Conservation (phyloP, 2,329 filamentous ascomycete species). For the Aulographum hederae region DNA sequence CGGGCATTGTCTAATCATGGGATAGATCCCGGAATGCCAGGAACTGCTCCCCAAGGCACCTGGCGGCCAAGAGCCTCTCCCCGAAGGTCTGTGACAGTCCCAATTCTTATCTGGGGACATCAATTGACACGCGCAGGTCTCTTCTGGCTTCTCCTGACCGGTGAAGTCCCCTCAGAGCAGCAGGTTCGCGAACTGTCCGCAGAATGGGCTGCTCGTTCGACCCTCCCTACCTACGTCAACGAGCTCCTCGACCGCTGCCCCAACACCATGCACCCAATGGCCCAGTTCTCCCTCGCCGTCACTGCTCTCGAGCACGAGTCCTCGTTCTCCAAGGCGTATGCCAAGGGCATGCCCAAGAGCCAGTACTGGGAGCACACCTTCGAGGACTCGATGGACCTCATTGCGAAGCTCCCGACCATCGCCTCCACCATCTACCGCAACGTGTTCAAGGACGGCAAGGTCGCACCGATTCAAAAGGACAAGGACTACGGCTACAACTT, state of each 20-base stretch:
- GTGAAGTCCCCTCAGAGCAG: slow-evolving; percentile 93
- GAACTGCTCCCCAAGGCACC: slow-evolving; percentile 91
- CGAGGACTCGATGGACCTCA: slow-evolving; percentile 99
- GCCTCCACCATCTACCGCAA: slow-evolving; percentile 99
- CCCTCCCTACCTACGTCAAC: slow-evolving; percentile 94
- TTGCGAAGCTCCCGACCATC: slow-evolving; percentile 97
- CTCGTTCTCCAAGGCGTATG: slow-evolving; percentile 94
- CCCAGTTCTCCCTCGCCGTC: slow-evolving; percentile 95
- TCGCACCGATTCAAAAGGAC: slow-evolving; percentile 87
- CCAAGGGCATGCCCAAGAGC: slow-evolving; percentile 97
- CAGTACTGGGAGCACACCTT: slow-evolving; percentile 99
- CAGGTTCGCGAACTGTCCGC: slow-evolving; percentile 96
- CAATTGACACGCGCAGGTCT: slow-evolving; percentile 59
- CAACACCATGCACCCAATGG: slow-evolving; percentile 97
- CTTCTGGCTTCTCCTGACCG: slow-evolving; percentile 98
- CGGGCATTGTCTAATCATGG: slow-evolving; percentile 10
- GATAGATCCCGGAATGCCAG: slow-evolving; percentile 88
- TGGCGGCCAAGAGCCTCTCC: slow-evolving; percentile 89
- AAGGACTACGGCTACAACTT: slow-evolving; percentile 99
- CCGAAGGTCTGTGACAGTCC: slow-evolving; percentile 60
- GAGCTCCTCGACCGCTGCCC: slow-evolving; percentile 96
- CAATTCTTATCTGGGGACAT: slow-evolving; percentile 1
- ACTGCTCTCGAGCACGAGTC: slow-evolving; percentile 98
- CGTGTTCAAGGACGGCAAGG: slow-evolving; percentile 99
- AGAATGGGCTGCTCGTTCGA: slow-evolving; percentile 95